phyloP scores from a whole-genome alignment of 768 basidiomycete species.

The Pholiota molesta region DNA sequence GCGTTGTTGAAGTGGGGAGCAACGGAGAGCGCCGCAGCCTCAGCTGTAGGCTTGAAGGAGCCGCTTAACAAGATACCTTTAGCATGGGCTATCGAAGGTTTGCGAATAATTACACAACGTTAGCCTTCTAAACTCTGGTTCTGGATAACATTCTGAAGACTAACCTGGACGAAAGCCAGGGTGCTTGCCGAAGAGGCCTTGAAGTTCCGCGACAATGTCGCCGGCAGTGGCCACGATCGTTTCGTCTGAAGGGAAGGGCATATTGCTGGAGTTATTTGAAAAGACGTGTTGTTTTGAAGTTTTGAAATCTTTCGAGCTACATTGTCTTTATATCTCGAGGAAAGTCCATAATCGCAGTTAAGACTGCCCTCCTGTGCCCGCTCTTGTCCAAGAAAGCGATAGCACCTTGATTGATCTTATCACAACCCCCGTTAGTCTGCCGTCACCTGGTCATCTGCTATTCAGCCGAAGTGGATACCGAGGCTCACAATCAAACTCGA shows the following conservation, averaged over 20 bases:
- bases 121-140: not conserved
- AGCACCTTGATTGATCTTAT: constrained; percentile 1
- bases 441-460: not conserved
- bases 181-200: constrained; percentile 19
- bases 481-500: not conserved
- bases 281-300: not conserved
- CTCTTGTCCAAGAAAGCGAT: not conserved
- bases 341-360: not conserved
- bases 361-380: not conserved
- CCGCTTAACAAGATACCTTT: constrained; percentile 18
- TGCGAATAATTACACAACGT: not conserved
- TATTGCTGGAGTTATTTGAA: constrained; percentile 1
- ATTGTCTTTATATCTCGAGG: not conserved
- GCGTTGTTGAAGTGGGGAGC: constrained; percentile 19
- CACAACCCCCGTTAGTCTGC: not conserved
- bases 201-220: constrained; percentile 18
- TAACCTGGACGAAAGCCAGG: constrained; percentile 19
- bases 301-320: not conserved
- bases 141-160: not conserved
- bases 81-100: constrained; percentile 15
- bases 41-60: constrained; percentile 16
- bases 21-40: constrained; percentile 10
- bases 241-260: constrained; percentile 22
- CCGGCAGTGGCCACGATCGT: constrained; percentile 15
- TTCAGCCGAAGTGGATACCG: constrained; percentile 4